A percentile compares a stretch with the other conserved stretches of the same genome.
These are phyloP conservation scores for Lasiodiplodia theobromae DNA, from an alignment of 2,329 filamentous ascomycete genomes.

Conservation along the genomic window DNA sequence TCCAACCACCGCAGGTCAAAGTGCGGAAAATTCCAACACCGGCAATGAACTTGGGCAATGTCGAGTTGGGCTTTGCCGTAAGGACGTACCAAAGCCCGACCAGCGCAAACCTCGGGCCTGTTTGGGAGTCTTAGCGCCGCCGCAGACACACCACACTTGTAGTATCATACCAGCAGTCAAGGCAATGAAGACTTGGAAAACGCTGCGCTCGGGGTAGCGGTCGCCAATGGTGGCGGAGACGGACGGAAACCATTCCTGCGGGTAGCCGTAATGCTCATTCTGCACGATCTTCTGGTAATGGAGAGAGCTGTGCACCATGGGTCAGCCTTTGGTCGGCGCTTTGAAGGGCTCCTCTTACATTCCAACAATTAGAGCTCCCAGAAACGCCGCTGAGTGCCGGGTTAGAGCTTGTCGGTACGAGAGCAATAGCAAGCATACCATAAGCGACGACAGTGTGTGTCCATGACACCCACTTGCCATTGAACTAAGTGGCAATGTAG, in stretches of 20 bases:
- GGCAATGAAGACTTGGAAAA: conserved; percentile 97
- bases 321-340: not conserved
- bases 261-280: conserved; percentile 84
- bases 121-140: not conserved
- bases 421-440: conserved; percentile 53
- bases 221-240: conserved; percentile 98
- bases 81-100: conserved; percentile 92
- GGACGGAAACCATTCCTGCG: conserved; percentile 95
- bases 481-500: conserved; percentile 61
- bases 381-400: conserved; percentile 71
- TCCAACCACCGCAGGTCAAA: conserved; percentile 95
- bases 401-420: not conserved
- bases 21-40: conserved; percentile 85
- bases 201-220: conserved; percentile 92
- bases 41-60: conserved; percentile 81
- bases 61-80: conserved; percentile 76
- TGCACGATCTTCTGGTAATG: conserved; percentile 98
- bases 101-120: conserved; percentile 87
- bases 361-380: conserved; percentile 85
- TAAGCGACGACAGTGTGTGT: conserved; percentile 86
- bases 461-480: conserved; percentile 90
- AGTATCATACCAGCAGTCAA: conserved; percentile 78
- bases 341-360: conserved; percentile 39
- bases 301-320: conserved; percentile 60
- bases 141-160: conserved; percentile 12